Base-by-base conservation (phyloP, 1,139 yeast species). In the Lodderomyces jiufengensis region DNA sequence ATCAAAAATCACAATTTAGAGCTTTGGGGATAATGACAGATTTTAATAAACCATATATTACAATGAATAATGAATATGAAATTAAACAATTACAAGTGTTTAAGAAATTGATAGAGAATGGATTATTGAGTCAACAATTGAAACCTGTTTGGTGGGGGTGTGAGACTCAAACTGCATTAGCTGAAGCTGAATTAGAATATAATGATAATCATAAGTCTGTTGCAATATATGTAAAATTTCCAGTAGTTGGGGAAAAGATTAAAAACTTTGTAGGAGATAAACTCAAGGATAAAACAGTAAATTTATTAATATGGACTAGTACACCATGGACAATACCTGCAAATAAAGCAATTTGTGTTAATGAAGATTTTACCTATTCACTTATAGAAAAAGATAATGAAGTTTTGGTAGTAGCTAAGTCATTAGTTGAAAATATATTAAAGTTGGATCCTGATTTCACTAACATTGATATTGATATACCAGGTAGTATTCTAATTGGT, bases 71-170 rank as follows among this genome's bases (percentile, higher is more conserved):
- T 39, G 66, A 66, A 9, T 92, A 81, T 56, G 97, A 90, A 45
- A 63, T 80, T 5, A 67, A 80, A 32, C 97, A 92, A 54, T 64
- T 92, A 45, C 61, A 70, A 22, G 75, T 90, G 0, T 90, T 94
- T 57, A 69, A 75, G 36, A 66, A 70, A 39, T 70, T 92, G 66
- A 70, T 85, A 47, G 71, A 73, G 32, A 76, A 74, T 37, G 84
- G 86, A 0, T 63, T 90, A 33, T 78, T 92, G 29, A 78, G 80
- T 31, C 71, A 97, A 49, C 95, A 90, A 51, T 76, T 83, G 49
- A 87, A 88, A 51, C 99, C 99, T 0, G 97, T 94, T 1, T 92
- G 84, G 73, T 92, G 97, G 97, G 95, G 97, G 1, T 84, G 94
- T 45, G 96, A 88, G 51, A 85, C 95, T 1, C 76, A 78, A 40